These are phyloP conservation scores for Rhododendron ovatum DNA, from an alignment of 148 eudicot species.

Conservation along the genomic window DNA sequence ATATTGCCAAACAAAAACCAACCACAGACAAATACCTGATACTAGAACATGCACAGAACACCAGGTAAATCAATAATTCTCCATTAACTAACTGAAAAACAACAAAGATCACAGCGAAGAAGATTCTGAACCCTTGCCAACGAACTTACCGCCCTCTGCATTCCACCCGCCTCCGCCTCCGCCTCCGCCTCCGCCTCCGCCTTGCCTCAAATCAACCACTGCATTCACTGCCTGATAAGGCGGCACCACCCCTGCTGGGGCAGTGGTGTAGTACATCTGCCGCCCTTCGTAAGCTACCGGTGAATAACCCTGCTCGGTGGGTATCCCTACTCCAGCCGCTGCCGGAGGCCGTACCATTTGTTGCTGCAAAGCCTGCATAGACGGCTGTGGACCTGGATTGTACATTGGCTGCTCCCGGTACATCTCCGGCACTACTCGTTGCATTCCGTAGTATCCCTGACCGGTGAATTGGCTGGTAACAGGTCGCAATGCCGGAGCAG, in stretches of 20 bases:
- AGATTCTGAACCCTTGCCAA: slow-evolving; percentile 10
- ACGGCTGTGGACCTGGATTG: slow-evolving; percentile 13
- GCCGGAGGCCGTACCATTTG: slow-evolving; percentile 20
- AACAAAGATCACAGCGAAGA: slow-evolving; percentile 18
- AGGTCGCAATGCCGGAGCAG: slow-evolving; percentile 26
- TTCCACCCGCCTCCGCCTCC: slow-evolving; percentile 18
- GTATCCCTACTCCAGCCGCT: slow-evolving; percentile 3
- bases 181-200: slow-evolving; percentile 9
- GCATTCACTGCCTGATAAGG: slow-evolving; percentile 26
- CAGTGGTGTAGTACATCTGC: slow-evolving; percentile 39
- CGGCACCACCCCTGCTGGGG: slow-evolving; percentile 24
- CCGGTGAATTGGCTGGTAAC: slow-evolving; percentile 17
- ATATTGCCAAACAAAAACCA: background rate
- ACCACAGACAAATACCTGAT: background rate
- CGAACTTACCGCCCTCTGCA: slow-evolving; percentile 19
- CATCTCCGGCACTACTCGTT: slow-evolving; percentile 27
- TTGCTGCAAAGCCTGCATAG: slow-evolving; percentile 10
- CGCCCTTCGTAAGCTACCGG: slow-evolving; percentile 51
- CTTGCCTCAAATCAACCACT: slow-evolving; percentile 18
- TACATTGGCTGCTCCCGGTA: slow-evolving; percentile 51
- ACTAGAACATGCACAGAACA: background rate
- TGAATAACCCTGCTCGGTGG: slow-evolving; percentile 19
- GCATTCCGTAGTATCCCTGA: slow-evolving; percentile 46
- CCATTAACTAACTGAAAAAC: background rate
- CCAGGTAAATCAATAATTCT: background rate